Evolutionary conservation across 192 early-diverging fungal genomes (phyloP).

Genomic region (Backusella liffmaniae): DNA sequence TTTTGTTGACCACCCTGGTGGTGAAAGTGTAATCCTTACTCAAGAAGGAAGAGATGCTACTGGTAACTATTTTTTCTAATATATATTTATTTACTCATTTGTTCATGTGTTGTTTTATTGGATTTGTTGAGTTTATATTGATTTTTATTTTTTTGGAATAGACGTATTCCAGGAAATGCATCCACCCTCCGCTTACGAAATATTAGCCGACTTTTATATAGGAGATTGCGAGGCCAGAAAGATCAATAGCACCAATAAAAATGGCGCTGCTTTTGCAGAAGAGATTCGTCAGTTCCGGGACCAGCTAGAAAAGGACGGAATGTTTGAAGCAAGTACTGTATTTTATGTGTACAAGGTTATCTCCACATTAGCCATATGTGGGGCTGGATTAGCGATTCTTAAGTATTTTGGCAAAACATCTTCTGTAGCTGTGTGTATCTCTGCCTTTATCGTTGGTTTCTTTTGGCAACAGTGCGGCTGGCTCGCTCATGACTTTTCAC

Average conservation of each 20-base stretch:
- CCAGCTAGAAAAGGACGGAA: slow-evolving; percentile 51
- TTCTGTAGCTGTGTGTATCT: slow-evolving; percentile 50
- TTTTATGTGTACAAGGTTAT: slow-evolving; percentile 67
- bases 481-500: slow-evolving; percentile 82
- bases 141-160: slow-evolving; percentile 22
- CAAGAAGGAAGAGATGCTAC: slow-evolving; percentile 75
- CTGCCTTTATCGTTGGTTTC: slow-evolving; percentile 60
- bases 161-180: slow-evolving; percentile 83
- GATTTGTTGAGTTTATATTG: neutral
- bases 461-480: slow-evolving; percentile 89
- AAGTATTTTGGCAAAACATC: slow-evolving; percentile 50
- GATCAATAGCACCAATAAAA: slow-evolving; percentile 30
- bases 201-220: slow-evolving; percentile 72
- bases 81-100: neutral
- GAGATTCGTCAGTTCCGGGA: slow-evolving; percentile 62
- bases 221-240: slow-evolving; percentile 54
- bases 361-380: slow-evolving; percentile 52
- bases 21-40: slow-evolving; percentile 65
- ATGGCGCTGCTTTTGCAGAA: slow-evolving; percentile 48
- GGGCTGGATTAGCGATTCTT: slow-evolving; percentile 48
- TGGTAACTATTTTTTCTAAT: slow-evolving; percentile 38
- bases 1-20: slow-evolving; percentile 74
- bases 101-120: neutral
- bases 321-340: slow-evolving; percentile 62
- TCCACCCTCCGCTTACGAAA: slow-evolving; percentile 56